phyloP scores from a whole-genome alignment of 2,329 filamentous ascomycete genomes.

The Botrytis fabae region DNA sequence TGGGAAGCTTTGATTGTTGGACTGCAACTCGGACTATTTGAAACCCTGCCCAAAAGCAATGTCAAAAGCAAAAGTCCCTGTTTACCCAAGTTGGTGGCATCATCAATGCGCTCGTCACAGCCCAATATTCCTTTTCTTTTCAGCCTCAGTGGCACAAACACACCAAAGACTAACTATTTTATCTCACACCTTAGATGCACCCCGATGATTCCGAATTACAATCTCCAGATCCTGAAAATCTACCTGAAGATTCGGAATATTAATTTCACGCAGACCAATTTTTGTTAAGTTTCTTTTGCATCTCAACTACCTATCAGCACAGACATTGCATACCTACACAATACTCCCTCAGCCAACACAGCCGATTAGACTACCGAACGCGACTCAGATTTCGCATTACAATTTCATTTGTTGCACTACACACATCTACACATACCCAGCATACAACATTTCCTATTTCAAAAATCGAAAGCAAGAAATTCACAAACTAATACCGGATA shows the following conservation, averaged over 20 bases:
- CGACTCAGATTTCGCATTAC: neutral
- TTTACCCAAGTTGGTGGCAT: neutral
- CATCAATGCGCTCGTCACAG: constrained; percentile 1
- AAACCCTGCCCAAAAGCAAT: neutral
- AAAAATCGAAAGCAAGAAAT: neutral
- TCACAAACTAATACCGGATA: constrained; percentile 4
- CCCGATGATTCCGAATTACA: constrained; percentile 10
- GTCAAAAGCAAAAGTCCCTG: neutral
- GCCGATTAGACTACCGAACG: neutral
- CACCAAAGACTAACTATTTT: constrained; percentile 4
- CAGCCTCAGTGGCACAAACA: neutral
- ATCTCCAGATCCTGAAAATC: constrained; percentile 11
- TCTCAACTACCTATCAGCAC: neutral
- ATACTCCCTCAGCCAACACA: neutral
- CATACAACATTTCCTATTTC: neutral
- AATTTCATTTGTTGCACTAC: neutral
- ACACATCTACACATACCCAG: neutral
- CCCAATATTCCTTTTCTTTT: constrained; percentile 6
- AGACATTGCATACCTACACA: neutral
- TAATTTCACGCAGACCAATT: neutral
- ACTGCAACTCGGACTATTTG: neutral
- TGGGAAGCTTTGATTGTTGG: neutral
- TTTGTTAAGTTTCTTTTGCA: neutral
- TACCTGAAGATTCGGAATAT: constrained; percentile 5
- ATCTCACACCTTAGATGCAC: constrained; percentile 5